A percentile compares a stretch with the other conserved stretches of the same genome.
phyloP scores from a whole-genome alignment of 495 filamentous ascomycete species.

The Staphylotrichum longicolle region DNA sequence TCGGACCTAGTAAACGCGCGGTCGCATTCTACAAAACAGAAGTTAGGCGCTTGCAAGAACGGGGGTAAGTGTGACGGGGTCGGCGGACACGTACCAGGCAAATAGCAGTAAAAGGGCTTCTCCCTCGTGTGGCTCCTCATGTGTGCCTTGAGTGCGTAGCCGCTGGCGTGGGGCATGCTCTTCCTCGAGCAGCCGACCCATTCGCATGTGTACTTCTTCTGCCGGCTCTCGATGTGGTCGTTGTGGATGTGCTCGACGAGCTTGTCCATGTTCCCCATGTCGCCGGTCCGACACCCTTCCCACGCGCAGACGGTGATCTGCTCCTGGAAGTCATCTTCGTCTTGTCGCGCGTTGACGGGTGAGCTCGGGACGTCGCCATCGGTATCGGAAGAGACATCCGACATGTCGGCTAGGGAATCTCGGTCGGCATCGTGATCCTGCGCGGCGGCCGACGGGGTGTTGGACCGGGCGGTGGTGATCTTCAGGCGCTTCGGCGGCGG shows the following conservation, averaged over 20 bases:
- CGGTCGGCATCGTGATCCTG: slow-evolving; percentile 42
- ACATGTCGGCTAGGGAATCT: slow-evolving; percentile 43
- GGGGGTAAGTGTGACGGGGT: neutral
- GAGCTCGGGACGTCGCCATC: slow-evolving; percentile 78
- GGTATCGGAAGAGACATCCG: slow-evolving; percentile 81
- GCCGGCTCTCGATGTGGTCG: slow-evolving; percentile 79
- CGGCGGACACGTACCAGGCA: slow-evolving; percentile 66
- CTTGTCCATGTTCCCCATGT: slow-evolving; percentile 88
- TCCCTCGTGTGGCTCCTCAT: slow-evolving; percentile 97
- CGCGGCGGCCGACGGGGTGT: slow-evolving; percentile 46
- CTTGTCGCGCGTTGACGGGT: slow-evolving; percentile 58
- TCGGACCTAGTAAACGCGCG: slow-evolving; percentile 96
- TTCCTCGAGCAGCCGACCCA: slow-evolving; percentile 88
- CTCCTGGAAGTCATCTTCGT: slow-evolving; percentile 81
- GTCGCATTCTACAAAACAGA: slow-evolving; percentile 77
- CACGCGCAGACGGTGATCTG: slow-evolving; percentile 88
- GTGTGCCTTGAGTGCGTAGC: slow-evolving; percentile 91
- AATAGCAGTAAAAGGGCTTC: slow-evolving; percentile 94
- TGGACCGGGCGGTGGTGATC: slow-evolving; percentile 42
- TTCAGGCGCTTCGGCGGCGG: slow-evolving; percentile 54
- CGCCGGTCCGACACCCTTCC: slow-evolving; percentile 78
- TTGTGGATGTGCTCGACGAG: slow-evolving; percentile 91
- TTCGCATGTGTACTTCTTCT: slow-evolving; percentile 80
- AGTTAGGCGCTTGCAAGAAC: slow-evolving; percentile 1
- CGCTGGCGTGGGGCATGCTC: slow-evolving; percentile 86